Evolutionary conservation across 305 asterid species (phyloP).

Genomic region (Rubia tinctorum): DNA sequence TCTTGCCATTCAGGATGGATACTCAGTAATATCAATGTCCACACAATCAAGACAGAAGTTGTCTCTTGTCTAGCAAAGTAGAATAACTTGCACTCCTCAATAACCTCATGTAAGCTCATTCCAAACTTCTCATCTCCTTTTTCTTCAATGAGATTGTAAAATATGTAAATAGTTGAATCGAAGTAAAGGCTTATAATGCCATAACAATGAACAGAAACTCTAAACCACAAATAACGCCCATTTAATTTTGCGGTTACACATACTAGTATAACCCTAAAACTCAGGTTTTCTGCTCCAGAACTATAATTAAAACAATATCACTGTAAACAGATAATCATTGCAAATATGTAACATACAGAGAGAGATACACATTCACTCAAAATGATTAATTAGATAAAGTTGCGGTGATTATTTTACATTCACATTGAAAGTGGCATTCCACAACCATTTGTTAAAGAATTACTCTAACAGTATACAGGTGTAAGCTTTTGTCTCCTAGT

Average conservation of each 20-base stretch:
- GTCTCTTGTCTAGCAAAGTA: no score
- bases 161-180: neutral
- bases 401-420: neutral
- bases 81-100: constrained; percentile 40
- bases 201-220: no score
- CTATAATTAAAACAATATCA: neutral
- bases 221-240: no score
- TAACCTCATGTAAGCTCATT: constrained; percentile 35
- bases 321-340: neutral
- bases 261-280: neutral
- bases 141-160: neutral
- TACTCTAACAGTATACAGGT: neutral
- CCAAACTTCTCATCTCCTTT: constrained; percentile 20
- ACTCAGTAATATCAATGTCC: constrained; percentile 49
- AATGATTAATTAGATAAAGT: neutral
- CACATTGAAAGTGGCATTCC: neutral
- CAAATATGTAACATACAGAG: neutral
- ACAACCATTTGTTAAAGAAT: neutral
- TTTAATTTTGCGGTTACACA: neutral
- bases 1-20: constrained; percentile 34
- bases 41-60: constrained; percentile 40
- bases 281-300: neutral
- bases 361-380: neutral
- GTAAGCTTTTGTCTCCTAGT: neutral
- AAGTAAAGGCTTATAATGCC: neutral